These are phyloP conservation scores for Aureobasidium sp. DNA, from an alignment of 2,329 filamentous ascomycete species.

Conservation along the genomic window DNA sequence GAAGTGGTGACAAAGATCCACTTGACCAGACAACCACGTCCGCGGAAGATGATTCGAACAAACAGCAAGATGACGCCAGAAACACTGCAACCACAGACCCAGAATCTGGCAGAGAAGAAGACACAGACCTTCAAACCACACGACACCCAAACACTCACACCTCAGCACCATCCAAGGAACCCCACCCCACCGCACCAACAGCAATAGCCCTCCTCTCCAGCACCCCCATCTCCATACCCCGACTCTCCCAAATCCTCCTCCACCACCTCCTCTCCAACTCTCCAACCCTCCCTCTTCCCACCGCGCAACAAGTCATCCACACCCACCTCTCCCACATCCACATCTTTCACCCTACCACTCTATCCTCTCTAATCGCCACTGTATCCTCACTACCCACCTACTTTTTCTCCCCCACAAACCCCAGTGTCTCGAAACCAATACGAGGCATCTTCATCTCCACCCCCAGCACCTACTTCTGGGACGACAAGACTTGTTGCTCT, in stretches of 20 bases:
- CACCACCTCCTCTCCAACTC: neutral
- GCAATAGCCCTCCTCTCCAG: constrained; percentile 50
- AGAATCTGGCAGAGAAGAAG: too few species aligned
- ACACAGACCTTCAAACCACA: neutral
- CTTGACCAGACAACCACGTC: neutral
- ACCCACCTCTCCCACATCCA: constrained; percentile 47
- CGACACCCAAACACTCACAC: neutral
- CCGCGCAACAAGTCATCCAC: constrained; percentile 24
- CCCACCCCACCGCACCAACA: constrained; percentile 27
- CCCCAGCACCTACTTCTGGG: constrained; percentile 48
- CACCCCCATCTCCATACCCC: constrained; percentile 37
- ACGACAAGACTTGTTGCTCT: constrained; percentile 34
- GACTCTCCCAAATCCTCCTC: constrained; percentile 35
- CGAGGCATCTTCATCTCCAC: constrained; percentile 48
- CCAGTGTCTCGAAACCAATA: constrained; percentile 39
- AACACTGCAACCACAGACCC: too few species aligned
- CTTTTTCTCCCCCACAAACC: constrained; percentile 40
- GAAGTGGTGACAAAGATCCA: neutral
- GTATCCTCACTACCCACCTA: constrained; percentile 41
- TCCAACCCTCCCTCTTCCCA: neutral
- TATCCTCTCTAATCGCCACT: constrained; percentile 42
- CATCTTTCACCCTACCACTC: constrained; percentile 48
- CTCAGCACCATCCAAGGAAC: neutral
- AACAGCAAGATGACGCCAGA: neutral
- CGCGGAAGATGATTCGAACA: neutral